Conservation (phyloP, 108 stramenopile species). For the Nannochloropsis oceanica region DNA sequence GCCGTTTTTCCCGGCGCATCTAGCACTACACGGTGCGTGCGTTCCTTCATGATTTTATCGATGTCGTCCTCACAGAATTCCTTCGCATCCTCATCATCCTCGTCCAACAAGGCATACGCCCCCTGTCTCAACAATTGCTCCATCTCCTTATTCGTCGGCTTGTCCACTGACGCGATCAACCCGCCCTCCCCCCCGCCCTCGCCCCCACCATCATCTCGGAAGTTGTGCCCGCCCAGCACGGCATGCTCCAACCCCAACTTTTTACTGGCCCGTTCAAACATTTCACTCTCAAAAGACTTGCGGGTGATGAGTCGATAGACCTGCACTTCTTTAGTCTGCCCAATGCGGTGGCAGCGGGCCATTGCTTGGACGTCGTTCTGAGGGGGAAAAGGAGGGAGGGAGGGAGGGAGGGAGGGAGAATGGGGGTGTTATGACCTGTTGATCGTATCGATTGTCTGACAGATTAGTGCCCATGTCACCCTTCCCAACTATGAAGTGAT, state of each 20-base stretch:
- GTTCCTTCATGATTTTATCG: conserved; percentile 38
- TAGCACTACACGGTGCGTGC: conserved; percentile 5
- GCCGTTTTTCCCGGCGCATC: background rate
- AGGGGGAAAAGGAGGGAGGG: background rate
- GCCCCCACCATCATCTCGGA: conserved; percentile 45
- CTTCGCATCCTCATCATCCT: conserved; percentile 24
- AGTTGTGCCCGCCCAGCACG: conserved; percentile 77
- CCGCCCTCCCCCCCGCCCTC: conserved; percentile 58
- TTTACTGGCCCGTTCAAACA: conserved; percentile 92
- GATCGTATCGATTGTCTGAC: too few relatives aligned
- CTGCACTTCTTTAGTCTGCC: conserved; percentile 86
- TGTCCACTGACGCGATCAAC: background rate
- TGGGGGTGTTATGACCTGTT: background rate
- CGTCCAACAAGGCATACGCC: conserved; percentile 44
- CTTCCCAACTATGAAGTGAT: too few relatives aligned
- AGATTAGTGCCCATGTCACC: too few relatives aligned
- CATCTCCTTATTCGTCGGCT: conserved; percentile 35
- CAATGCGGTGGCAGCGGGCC: conserved; percentile 94
- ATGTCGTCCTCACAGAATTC: conserved; percentile 44
- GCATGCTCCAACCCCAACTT: conserved; percentile 99
- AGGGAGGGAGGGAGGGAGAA: background rate
- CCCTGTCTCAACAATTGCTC: conserved; percentile 43
- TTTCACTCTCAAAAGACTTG: conserved; percentile 81
- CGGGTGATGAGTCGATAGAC: conserved; percentile 93
- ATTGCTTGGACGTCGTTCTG: conserved; percentile 99